phyloP scores from a whole-genome alignment of 73 alveolate genomes.

The Uronychia binucleata region DNA sequence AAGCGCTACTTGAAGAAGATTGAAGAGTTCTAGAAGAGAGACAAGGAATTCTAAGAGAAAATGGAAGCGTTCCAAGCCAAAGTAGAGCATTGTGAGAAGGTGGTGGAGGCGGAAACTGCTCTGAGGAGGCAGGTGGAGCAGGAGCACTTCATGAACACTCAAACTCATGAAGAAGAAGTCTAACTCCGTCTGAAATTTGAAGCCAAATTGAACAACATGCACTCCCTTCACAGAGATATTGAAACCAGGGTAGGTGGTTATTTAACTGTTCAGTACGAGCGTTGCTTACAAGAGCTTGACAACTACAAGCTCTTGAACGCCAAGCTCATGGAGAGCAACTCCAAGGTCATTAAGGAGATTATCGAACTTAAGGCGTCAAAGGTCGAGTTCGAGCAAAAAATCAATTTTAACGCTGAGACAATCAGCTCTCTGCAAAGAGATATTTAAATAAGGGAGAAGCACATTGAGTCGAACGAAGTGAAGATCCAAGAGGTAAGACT shows the following conservation, averaged over 20 bases:
- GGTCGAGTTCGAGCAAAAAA: conserved; percentile 34
- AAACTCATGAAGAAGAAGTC: conserved; percentile 77
- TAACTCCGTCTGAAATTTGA: conserved; percentile 67
- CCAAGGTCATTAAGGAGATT: conserved; percentile 19
- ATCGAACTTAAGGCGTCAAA: conserved; percentile 42
- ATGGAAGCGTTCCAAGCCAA: too few relatives aligned
- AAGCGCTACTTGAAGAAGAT: too few relatives aligned
- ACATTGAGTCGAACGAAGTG: conserved; percentile 4
- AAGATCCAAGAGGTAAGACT: conserved; percentile 23
- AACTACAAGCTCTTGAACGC: conserved; percentile 3
- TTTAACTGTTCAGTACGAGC: conserved; percentile 25
- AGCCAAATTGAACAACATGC: conserved; percentile 58
- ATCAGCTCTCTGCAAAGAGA: conserved; percentile 27
- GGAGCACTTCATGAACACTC: conserved; percentile 6
- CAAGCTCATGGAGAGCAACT: conserved; percentile 5
- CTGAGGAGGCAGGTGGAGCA: too few relatives aligned
- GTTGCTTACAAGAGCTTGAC: conserved; percentile 57
- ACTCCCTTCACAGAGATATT: conserved; percentile 57
- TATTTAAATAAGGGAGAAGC: neutral
- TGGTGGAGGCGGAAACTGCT: too few relatives aligned
- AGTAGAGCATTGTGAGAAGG: too few relatives aligned
- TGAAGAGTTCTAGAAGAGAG: too few relatives aligned
- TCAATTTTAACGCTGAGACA: conserved; percentile 23
- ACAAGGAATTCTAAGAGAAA: too few relatives aligned
- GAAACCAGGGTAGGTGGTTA: conserved; percentile 53